Evolutionary conservation across 768 basidiomycete species (phyloP).

Genomic region (Melanogaster broomeanus): DNA sequence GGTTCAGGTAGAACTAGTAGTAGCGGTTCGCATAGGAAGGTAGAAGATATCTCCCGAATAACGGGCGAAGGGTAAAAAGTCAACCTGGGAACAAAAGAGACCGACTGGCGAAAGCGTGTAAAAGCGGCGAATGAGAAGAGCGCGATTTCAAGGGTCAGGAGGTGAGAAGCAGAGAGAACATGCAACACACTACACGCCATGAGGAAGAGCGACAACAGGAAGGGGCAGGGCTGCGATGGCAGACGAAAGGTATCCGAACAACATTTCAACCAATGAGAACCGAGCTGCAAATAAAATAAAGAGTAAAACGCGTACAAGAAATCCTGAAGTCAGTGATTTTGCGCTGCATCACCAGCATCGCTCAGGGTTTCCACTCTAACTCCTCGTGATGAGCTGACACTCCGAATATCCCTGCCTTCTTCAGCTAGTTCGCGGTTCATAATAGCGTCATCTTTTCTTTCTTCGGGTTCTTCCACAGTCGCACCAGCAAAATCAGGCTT

Average conservation of each 20-base stretch:
- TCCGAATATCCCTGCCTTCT: slow-evolving; percentile 87
- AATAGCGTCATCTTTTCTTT: slow-evolving; percentile 40
- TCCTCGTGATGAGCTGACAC: slow-evolving; percentile 77
- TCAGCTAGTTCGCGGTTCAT: slow-evolving; percentile 80
- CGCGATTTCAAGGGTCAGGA: slow-evolving; percentile 32
- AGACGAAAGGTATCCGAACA: slow-evolving; percentile 37
- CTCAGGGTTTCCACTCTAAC: slow-evolving; percentile 74
- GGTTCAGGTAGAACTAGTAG: slow-evolving; percentile 15
- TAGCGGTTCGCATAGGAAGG: slow-evolving; percentile 23
- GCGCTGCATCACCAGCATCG: slow-evolving; percentile 51
- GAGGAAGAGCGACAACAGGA: slow-evolving; percentile 31
- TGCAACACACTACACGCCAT: slow-evolving; percentile 31
- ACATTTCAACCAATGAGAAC: slow-evolving; percentile 35
- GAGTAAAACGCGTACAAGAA: slow-evolving; percentile 35
- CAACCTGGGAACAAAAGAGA: slow-evolving; percentile 26
- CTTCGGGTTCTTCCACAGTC: slow-evolving; percentile 63
- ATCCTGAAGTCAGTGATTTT: slow-evolving; percentile 43
- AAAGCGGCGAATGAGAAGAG: slow-evolving; percentile 32
- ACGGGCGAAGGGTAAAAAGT: slow-evolving; percentile 23
- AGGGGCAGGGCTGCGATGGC: slow-evolving; percentile 17
- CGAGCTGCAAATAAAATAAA: slow-evolving; percentile 37
- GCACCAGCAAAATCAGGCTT: slow-evolving; percentile 84
- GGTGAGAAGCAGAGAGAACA: slow-evolving; percentile 28
- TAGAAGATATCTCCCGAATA: slow-evolving; percentile 32
- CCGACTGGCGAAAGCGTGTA: slow-evolving; percentile 23